Evolutionary conservation across 306 rosid species (phyloP).

Genomic region (Dicorynia guianensis): DNA sequence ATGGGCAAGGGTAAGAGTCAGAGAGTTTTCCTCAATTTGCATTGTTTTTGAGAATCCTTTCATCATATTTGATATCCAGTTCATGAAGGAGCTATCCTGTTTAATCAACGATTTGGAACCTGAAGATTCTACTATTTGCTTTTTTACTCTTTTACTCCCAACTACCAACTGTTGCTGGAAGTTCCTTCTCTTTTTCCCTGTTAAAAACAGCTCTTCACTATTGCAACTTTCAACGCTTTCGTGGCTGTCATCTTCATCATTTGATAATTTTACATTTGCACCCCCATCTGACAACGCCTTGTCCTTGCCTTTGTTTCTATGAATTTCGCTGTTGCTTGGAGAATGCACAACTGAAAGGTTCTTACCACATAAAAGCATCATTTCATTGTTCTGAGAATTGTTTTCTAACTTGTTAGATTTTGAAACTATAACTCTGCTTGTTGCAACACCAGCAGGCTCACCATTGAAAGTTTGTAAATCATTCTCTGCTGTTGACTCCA

Average conservation of each 20-base stretch:
- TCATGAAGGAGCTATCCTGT: constrained; percentile 85
- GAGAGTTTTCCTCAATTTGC: constrained; percentile 53
- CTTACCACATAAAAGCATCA: constrained; percentile 34
- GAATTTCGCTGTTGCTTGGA: constrained; percentile 56
- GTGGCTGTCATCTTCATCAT: constrained; percentile 63
- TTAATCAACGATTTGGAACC: constrained; percentile 52
- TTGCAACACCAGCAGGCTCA: constrained; percentile 45
- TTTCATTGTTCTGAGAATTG: constrained; percentile 47
- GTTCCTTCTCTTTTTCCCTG: constrained; percentile 61
- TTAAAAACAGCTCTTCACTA: constrained; percentile 53
- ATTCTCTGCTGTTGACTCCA: constrained; percentile 75
- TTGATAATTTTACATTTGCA: constrained; percentile 48
- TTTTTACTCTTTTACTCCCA: constrained; percentile 66
- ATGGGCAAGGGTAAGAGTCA: constrained; percentile 51
- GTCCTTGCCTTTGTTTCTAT: constrained; percentile 70
- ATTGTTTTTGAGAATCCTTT: constrained; percentile 68
- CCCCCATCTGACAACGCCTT: constrained; percentile 66
- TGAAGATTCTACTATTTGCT: constrained; percentile 49
- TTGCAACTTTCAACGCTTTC: constrained; percentile 93
- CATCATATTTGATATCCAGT: constrained; percentile 87
- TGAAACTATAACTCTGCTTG: constrained; percentile 35
- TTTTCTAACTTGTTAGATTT: constrained; percentile 39
- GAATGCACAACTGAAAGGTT: constrained; percentile 46
- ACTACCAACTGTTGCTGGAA: constrained; percentile 63
- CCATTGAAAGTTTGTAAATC: constrained; percentile 48